Percentiles rank a stretch among this genome's conserved stretches.
These are phyloP conservation scores for Rhododendron williamsianum DNA, from an alignment of 148 eudicot genomes.

Conservation along the genomic window DNA sequence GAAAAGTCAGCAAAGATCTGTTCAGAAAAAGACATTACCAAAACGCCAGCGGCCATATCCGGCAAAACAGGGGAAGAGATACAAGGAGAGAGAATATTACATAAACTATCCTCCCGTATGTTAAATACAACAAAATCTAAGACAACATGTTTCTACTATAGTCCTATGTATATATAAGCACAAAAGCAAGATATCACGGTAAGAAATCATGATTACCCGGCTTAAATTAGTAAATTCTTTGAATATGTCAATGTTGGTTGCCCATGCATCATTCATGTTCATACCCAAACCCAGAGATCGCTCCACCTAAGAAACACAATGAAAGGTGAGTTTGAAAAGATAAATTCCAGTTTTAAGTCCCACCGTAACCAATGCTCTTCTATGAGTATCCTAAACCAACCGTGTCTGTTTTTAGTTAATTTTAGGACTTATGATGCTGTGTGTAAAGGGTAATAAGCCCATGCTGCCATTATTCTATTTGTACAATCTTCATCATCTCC, in stretches of 20 bases:
- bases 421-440: not conserved
- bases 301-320: constrained; percentile 51
- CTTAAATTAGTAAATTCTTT: constrained; percentile 90
- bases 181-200: not conserved
- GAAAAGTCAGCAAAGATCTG: not conserved
- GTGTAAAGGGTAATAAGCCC: no score
- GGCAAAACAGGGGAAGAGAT: not conserved
- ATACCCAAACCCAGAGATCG: constrained; percentile 95
- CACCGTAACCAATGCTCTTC: not conserved
- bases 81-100: not conserved
- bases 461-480: no score
- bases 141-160: not conserved
- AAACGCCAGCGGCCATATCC: constrained; percentile 99
- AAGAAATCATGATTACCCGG: constrained; percentile 51
- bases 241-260: constrained; percentile 84
- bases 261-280: constrained; percentile 96
- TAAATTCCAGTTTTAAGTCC: not conserved
- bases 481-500: no score
- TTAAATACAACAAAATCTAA: constrained; percentile 12
- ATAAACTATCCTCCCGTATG: not conserved
- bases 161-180: not conserved
- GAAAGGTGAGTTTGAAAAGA: not conserved
- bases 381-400: not conserved
- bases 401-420: not conserved
- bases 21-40: constrained; percentile 47